Evolutionary conservation across 2,329 filamentous ascomycete species (phyloP), one percentile per base, ranked within the genome.

Genomic region (Ilyonectria destructans): DNA sequence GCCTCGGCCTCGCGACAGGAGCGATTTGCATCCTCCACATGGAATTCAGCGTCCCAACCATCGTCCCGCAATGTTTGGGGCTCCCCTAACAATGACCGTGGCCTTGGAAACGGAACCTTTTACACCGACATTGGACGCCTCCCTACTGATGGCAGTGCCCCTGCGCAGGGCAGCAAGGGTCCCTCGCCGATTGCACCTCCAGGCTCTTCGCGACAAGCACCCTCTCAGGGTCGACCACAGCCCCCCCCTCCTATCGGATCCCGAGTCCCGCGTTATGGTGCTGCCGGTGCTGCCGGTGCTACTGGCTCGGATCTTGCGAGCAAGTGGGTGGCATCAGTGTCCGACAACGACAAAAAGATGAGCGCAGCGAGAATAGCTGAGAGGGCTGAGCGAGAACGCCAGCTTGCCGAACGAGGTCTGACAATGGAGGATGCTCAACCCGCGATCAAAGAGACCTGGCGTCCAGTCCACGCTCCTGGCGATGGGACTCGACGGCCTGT

Each of bases 61-160:
- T 70, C 83, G 12, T 79, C 85, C 13, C 85, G 87, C 55, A 93
- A 92, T 76, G 91, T 95, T 19, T 95, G 93, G 93, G 92, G 90
- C 19, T 89, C 92, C 49, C 91, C 90, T n/a, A 89, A 89, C 62
- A 91, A 88, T 73, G 90, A 93, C 71, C 87, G 90, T 61, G 90
- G 89, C 12, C 89, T 95, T 21, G 93, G 93, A 4, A 95, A 95
- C 78, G 93, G 93, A 49, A 94, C 92, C 0, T 95, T 95, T 75
- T 90, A 88, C 64, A 85, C 89, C 13, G 89, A 90, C 71, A 84
- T 92, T 58, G 86, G 85, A 31, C 83, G 84, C 51, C 78, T 85
- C 2, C 66, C 71, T 43, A 31, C 70, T 19, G 81, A 87, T 13
- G 82, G 83, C 59, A 79, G 84, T 5, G 37, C 77, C 12, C 65